Conservation (phyloP, 2,329 filamentous ascomycete species). For the Monosporascus sp. region DNA sequence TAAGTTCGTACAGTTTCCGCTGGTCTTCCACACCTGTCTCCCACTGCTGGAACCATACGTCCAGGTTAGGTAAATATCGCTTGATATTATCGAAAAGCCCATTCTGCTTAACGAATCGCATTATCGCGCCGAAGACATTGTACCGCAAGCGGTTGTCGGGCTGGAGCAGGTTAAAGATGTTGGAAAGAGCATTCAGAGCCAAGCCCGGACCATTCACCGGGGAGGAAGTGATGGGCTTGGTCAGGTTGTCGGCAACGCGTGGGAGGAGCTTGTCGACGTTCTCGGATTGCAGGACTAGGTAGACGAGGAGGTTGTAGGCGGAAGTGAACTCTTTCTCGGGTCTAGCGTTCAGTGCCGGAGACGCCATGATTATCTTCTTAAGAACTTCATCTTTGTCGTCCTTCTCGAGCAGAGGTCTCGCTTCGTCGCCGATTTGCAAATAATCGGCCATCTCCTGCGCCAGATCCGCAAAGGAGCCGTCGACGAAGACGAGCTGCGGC, state of each 20-base stretch:
- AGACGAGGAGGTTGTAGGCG: slow-evolving; percentile 93
- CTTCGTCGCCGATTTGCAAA: slow-evolving; percentile 75
- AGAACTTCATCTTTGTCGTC: slow-evolving; percentile 82
- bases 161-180: slow-evolving; percentile 90
- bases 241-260: slow-evolving; percentile 82
- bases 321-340: slow-evolving; percentile 96
- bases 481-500: slow-evolving; percentile 67
- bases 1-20: slow-evolving; percentile 76
- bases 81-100: slow-evolving; percentile 78
- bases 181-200: slow-evolving; percentile 85
- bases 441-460: slow-evolving; percentile 92
- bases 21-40: slow-evolving; percentile 74
- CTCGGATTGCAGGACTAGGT: slow-evolving; percentile 82
- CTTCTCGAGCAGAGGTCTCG: slow-evolving; percentile 67
- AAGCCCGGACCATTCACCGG: slow-evolving; percentile 79
- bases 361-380: slow-evolving; percentile 81
- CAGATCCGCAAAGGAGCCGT: slow-evolving; percentile 91
- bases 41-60: slow-evolving; percentile 79
- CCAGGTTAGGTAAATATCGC: slow-evolving; percentile 76
- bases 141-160: slow-evolving; percentile 74
- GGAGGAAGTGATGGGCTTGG: slow-evolving; percentile 79
- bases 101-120: slow-evolving; percentile 73
- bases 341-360: slow-evolving; percentile 70
- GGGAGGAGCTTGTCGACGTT: slow-evolving; percentile 83
- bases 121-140: slow-evolving; percentile 84